phyloP scores from a whole-genome alignment of 1,284 basidiomycete genomes.

The Mycosarcoma maydis region DNA sequence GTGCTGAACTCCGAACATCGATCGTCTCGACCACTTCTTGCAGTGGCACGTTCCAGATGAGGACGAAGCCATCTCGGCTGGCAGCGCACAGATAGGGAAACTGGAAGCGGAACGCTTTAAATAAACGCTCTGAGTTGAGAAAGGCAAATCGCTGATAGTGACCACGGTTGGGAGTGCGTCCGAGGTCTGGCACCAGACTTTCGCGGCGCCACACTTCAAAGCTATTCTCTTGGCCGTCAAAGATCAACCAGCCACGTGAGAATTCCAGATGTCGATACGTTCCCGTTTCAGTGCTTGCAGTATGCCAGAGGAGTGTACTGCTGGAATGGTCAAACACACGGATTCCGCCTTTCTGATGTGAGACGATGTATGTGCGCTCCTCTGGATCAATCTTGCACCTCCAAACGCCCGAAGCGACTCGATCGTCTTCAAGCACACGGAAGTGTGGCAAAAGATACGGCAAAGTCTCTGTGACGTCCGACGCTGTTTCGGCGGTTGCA shows the following conservation, averaged over 20 bases:
- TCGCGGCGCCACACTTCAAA: conserved; percentile 60
- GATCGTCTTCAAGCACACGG: conserved; percentile 7
- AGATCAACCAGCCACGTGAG: conserved; percentile 54
- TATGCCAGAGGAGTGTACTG: conserved; percentile 46
- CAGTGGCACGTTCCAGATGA: conserved; percentile 43
- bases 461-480: rapidly evolving
- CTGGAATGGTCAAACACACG: conserved; percentile 35
- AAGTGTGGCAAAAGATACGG: conserved; percentile 14
- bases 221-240: conserved; percentile 45
- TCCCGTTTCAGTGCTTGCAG: conserved; percentile 28
- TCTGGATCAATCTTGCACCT: conserved; percentile 57
- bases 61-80: conserved; percentile 40
- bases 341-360: conserved; percentile 31
- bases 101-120: conserved; percentile 57
- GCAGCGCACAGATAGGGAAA: conserved; percentile 50
- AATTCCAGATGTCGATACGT: conserved; percentile 56
- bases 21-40: conserved; percentile 35
- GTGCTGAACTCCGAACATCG: conserved; percentile 26
- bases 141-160: conserved; percentile 37
- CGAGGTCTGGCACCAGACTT: conserved; percentile 39
- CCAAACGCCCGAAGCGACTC: conserved; percentile 35
- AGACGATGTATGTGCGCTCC: conserved; percentile 49
- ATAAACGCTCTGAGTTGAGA: conserved; percentile 27
- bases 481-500: not conserved
- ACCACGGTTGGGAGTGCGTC: conserved; percentile 41